Conservation (phyloP, 2,329 filamentous ascomycete genomes). For the Pestalotiopsis sp. region DNA sequence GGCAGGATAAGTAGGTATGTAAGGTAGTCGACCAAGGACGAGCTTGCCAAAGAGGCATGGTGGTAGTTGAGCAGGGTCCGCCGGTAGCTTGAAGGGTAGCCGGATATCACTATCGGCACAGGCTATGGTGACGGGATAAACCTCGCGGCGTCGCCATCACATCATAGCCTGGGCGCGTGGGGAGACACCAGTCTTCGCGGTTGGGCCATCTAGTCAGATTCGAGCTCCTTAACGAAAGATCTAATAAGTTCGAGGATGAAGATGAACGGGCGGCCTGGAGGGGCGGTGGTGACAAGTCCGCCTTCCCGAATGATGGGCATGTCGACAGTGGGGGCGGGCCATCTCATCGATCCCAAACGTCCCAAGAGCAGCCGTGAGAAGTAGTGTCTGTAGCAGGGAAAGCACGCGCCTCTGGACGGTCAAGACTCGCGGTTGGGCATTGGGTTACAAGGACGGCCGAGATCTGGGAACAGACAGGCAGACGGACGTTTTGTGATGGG, state of each 20-base stretch:
- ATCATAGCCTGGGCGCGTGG: not conserved
- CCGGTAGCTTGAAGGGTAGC: not conserved
- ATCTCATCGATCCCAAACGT: not conserved
- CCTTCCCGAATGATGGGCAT: constrained; percentile 11
- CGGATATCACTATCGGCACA: not conserved
- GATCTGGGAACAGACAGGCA: not conserved
- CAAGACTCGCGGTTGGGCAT: not conserved
- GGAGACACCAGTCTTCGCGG: not conserved
- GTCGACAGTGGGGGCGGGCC: constrained; percentile 4
- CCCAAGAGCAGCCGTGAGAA: not conserved
- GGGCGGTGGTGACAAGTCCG: constrained; percentile 3
- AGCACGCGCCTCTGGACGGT: constrained; percentile 3
- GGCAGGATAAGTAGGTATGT: constrained; percentile 16
- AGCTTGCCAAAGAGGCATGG: constrained; percentile 11
- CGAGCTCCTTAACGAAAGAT: constrained; percentile 5
- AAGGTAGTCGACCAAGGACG: constrained; percentile 1
- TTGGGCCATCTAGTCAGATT: not conserved
- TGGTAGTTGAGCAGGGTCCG: constrained; percentile 13
- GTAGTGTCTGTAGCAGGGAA: not conserved
- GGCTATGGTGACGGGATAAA: not conserved
- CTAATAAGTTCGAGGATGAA: not conserved
- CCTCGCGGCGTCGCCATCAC: not conserved
- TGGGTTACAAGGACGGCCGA: not conserved
- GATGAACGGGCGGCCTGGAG: not conserved
- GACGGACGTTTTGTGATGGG: constrained; percentile 4